phyloP scores from a whole-genome alignment of 768 basidiomycete species.

The Psilocybe cyanescens region DNA sequence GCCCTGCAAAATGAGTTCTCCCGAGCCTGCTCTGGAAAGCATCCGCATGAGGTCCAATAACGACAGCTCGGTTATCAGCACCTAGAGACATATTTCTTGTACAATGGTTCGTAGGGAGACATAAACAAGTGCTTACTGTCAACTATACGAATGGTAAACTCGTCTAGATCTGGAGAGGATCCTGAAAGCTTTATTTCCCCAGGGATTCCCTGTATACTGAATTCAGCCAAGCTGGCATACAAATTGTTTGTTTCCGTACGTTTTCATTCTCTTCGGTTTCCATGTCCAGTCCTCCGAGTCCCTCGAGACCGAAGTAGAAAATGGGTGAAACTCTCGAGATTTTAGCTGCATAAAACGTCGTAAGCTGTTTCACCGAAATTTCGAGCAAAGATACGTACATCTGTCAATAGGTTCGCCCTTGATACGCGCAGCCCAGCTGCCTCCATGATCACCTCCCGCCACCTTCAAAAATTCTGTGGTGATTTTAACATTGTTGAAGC shows the following conservation, averaged over 20 bases:
- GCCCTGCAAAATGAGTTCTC: constrained; percentile 73
- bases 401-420: constrained; percentile 77
- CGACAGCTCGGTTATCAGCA: constrained; percentile 57
- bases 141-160: constrained; percentile 78
- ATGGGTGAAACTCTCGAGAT: constrained; percentile 75
- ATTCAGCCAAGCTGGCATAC: background rate
- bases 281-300: constrained; percentile 81
- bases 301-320: constrained; percentile 89
- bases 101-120: background rate
- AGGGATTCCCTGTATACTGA: constrained; percentile 64
- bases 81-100: constrained; percentile 39
- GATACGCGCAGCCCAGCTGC: constrained; percentile 88
- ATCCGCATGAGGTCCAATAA: constrained; percentile 57
- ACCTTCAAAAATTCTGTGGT: constrained; percentile 87
- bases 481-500: constrained; percentile 81
- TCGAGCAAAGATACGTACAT: constrained; percentile 41
- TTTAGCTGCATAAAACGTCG: constrained; percentile 32
- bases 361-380: background rate
- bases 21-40: constrained; percentile 65
- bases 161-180: constrained; percentile 76
- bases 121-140: constrained; percentile 55
- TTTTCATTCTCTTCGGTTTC: constrained; percentile 77
- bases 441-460: constrained; percentile 80
- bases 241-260: constrained; percentile 43
- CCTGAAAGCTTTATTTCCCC: constrained; percentile 76